phyloP scores from a whole-genome alignment of 108 stramenopile genomes.

The Mediolabrus comicus region DNA sequence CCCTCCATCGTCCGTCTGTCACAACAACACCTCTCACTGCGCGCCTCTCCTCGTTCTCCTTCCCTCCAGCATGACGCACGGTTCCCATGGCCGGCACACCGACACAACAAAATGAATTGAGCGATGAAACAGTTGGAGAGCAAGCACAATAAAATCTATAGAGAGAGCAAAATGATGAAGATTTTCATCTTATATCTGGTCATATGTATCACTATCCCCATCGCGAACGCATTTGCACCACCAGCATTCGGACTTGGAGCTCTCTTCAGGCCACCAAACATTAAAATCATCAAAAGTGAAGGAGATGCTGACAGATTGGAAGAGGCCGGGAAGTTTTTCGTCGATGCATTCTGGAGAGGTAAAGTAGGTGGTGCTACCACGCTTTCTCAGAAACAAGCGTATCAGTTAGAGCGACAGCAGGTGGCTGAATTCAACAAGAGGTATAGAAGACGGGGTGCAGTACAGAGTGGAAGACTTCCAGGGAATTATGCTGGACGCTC shows the following conservation, averaged over 20 bases:
- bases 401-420: conserved; percentile 51
- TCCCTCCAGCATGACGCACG: too few relatives aligned
- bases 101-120: too few relatives aligned
- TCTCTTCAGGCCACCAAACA: conserved; percentile 24
- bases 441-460: conserved; percentile 36
- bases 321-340: conserved; percentile 71
- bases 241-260: conserved; percentile 7
- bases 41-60: too few relatives aligned
- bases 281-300: conserved; percentile 26
- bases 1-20: too few relatives aligned
- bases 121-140: too few relatives aligned
- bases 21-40: too few relatives aligned
- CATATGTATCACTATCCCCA: neutral
- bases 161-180: neutral
- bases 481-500: conserved; percentile 44
- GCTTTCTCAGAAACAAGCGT: conserved; percentile 49
- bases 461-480: conserved; percentile 18
- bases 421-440: conserved; percentile 71
- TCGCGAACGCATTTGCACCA: conserved; percentile 8
- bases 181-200: neutral
- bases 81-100: too few relatives aligned
- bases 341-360: conserved; percentile 77
- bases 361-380: conserved; percentile 64
- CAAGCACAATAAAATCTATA: too few relatives aligned
- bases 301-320: conserved; percentile 41